Percentiles rank a stretch among this genome's conserved stretches.
Conservation (phyloP, 108 stramenopile genomes). For the Epithemia pelagica region DNA sequence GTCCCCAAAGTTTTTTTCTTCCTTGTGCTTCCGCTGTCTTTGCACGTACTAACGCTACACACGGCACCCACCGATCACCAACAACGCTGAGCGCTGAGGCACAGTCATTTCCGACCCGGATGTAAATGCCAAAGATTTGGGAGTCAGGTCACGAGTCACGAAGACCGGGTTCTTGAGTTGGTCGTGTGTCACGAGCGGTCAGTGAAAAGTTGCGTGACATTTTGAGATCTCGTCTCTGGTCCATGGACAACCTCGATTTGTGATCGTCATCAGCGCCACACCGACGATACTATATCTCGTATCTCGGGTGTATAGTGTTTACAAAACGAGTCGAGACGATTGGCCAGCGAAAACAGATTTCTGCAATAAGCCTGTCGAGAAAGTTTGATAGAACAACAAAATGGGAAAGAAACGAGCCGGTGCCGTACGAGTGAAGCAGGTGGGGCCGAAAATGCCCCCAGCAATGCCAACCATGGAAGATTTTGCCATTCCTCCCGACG, state of each 20-base stretch:
- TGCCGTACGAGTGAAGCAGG: constrained; percentile 64
- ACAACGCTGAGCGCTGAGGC: neutral
- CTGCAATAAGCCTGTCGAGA: too few species aligned
- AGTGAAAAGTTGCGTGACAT: too few species aligned
- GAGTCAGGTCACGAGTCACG: neutral
- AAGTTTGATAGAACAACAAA: too few species aligned
- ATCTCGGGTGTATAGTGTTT: too few species aligned
- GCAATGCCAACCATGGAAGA: constrained; percentile 53
- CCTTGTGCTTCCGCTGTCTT: neutral
- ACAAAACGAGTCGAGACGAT: too few species aligned
- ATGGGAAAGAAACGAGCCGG: constrained; percentile 69
- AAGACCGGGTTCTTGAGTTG: too few species aligned
- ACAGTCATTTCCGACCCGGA: neutral
- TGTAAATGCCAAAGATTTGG: neutral
- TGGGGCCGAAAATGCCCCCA: constrained; percentile 53
- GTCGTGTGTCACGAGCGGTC: too few species aligned
- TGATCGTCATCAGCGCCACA: too few species aligned
- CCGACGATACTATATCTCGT: too few species aligned
- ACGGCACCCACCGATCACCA: neutral
- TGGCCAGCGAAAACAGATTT: too few species aligned
- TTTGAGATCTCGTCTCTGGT: too few species aligned
- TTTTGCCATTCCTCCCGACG: constrained; percentile 53
- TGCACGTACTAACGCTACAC: neutral
- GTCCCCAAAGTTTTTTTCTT: neutral
- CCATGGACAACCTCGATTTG: too few species aligned